phyloP scores from a whole-genome alignment of 2,329 filamentous ascomycete genomes.

The Penicillium capsulatum region DNA sequence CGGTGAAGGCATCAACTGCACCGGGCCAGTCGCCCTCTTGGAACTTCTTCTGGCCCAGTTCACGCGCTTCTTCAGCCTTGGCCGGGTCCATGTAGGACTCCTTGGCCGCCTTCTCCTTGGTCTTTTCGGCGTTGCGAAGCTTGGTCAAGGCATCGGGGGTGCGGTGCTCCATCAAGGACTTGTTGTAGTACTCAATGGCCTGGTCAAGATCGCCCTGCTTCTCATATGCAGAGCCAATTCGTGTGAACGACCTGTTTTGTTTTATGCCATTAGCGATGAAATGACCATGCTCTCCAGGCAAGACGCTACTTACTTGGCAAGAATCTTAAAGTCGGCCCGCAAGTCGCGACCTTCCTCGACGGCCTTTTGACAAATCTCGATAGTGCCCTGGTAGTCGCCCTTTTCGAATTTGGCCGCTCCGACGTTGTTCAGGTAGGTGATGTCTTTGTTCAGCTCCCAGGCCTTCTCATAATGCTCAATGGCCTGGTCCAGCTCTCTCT shows the following conservation, averaged over 20 bases:
- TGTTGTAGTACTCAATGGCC: constrained; percentile 87
- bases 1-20: constrained; percentile 86
- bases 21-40: constrained; percentile 94
- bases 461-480: constrained; percentile 93
- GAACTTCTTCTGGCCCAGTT: constrained; percentile 94
- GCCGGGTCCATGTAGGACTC: constrained; percentile 80
- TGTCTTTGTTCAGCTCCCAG: constrained; percentile 92
- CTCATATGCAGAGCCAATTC: constrained; percentile 91
- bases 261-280: constrained; percentile 15
- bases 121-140: constrained; percentile 84
- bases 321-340: constrained; percentile 94
- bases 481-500: constrained; percentile 90
- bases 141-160: constrained; percentile 91
- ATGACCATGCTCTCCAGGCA: no score
- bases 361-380: constrained; percentile 82
- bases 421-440: constrained; percentile 95
- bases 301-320: constrained; percentile 67
- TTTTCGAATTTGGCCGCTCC: constrained; percentile 94
- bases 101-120: constrained; percentile 70
- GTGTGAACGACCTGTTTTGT: constrained; percentile 73
- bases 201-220: constrained; percentile 74
- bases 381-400: constrained; percentile 82
- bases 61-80: constrained; percentile 92
- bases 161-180: constrained; percentile 91
- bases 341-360: constrained; percentile 84